Percentiles rank a stretch among this genome's conserved stretches.
phyloP scores from a whole-genome alignment of 2,329 filamentous ascomycete genomes.

The Myriosclerotinia scirpicola region DNA sequence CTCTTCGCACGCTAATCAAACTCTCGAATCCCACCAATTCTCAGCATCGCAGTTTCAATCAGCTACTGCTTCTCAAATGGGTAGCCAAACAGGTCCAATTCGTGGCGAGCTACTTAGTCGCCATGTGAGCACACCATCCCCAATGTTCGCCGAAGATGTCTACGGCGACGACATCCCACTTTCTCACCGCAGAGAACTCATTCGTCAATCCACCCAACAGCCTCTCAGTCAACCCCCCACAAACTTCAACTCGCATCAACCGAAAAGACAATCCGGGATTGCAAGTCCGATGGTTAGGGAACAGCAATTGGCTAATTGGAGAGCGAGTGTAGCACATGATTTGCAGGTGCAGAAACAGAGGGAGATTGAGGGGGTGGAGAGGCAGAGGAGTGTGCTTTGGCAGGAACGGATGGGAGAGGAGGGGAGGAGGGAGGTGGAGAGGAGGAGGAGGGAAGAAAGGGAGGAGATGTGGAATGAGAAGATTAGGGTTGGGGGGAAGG shows the following conservation, averaged over 20 bases:
- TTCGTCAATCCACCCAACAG: slow-evolving; percentile 45
- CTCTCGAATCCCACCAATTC: slow-evolving; percentile 31
- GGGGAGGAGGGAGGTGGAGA: slow-evolving; percentile 57
- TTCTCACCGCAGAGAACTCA: slow-evolving; percentile 62
- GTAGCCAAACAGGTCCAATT: slow-evolving; percentile 47
- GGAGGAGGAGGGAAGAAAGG: slow-evolving; percentile 55
- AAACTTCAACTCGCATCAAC: slow-evolving; percentile 56
- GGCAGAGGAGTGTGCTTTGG: slow-evolving; percentile 57
- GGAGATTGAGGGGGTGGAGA: slow-evolving; percentile 47
- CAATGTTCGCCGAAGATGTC: slow-evolving; percentile 44
- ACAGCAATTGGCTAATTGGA: slow-evolving; percentile 64
- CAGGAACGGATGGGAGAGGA: slow-evolving; percentile 57
- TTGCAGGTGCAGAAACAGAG: slow-evolving; percentile 46
- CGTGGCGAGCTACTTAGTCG: slow-evolving; percentile 29
- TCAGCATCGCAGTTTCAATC: not conserved
- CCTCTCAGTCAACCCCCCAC: slow-evolving; percentile 31
- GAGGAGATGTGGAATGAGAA: slow-evolving; percentile 68
- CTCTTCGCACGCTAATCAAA: slow-evolving; percentile 22
- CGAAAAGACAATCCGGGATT: slow-evolving; percentile 48
- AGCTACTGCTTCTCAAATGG: not conserved
- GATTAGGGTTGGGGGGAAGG: slow-evolving; percentile 72
- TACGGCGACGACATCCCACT: slow-evolving; percentile 67
- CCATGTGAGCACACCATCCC: slow-evolving; percentile 23
- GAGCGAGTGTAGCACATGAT: slow-evolving; percentile 63
- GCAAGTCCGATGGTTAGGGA: slow-evolving; percentile 51